phyloP scores from a whole-genome alignment of 257 asterid genomes.

The Lycium barbarum region DNA sequence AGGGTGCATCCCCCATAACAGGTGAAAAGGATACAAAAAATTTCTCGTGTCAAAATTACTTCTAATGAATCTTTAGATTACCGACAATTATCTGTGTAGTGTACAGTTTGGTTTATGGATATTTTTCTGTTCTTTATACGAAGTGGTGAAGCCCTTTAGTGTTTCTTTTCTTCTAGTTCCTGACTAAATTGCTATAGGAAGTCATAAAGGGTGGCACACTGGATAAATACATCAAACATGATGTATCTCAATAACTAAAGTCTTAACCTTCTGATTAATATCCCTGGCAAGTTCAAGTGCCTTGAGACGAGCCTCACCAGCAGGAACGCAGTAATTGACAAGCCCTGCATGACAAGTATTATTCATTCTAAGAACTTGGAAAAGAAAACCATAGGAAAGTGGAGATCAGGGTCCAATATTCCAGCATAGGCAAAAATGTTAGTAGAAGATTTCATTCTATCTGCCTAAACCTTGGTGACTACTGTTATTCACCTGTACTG shows the following conservation, averaged over 20 bases:
- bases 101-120: background rate
- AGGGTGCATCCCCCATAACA: background rate
- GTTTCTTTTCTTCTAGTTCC: background rate
- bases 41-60: background rate
- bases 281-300: conserved; percentile 83
- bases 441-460: background rate
- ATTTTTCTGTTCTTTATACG: background rate
- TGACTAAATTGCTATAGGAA: background rate
- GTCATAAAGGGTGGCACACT: background rate
- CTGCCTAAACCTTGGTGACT: background rate
- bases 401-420: background rate
- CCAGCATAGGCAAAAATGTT: conserved; percentile 4
- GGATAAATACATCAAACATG: conserved; percentile 5
- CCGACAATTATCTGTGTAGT: background rate
- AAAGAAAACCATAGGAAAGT: conserved; percentile 26
- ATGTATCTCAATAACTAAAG: background rate
- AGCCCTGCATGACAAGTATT: conserved; percentile 63
- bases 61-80: background rate
- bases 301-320: conserved; percentile 79
- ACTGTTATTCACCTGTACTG: background rate
- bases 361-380: background rate
- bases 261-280: conserved; percentile 77
- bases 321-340: conserved; percentile 80
- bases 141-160: background rate
- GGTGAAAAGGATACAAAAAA: background rate